Base-by-base conservation (phyloP, 805 yeast genomes). In the Jamesozyma piceae region DNA sequence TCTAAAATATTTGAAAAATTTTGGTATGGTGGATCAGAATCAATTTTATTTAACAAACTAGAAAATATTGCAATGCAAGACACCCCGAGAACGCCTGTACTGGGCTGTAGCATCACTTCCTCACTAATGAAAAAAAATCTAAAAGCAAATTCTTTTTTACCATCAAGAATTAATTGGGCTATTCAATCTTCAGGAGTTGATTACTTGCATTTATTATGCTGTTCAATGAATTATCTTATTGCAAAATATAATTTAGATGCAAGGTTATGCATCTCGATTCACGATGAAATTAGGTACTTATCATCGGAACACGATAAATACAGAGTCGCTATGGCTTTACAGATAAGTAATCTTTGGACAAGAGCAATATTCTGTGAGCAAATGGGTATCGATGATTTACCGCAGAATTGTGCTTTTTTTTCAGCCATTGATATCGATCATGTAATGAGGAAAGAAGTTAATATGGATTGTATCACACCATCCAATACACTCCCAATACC, bases 141-240 rank as follows among this genome's bases (percentile, higher is more conserved):
- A 51, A 77, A 75, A 35, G 66, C 75, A 31, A 75, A 75, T 48
- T 67, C 77, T 1, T 92, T 81, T 58, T 64, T 92, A 49, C 92
- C 98, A 0, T 87, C 96, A 1, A 66, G 99, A 54, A 81, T 89
- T 49, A 92, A 92, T 56, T 92, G 99, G 99, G 86, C 96, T 0
- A 92, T 92, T 57, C 99, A 92, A 61, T 86, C 96, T 19, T 86
- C 96, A 1, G 99, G 98, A 30, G 99, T 94, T 17, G 98, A 92
- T 60, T 92, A 94, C 56, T 68, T 92, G 41, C 99, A 92, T 59
- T 60, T 92, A 33, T 61, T 92, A 46, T 72, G 90, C 38, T 75
- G 87, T 4, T 77, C 95, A 0, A 89, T 94, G 97, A 84, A 86
- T 44, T 86, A 88, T 53, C 68, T 92, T 51, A 68, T 75, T 33